These are phyloP conservation scores for Zoysia japonica DNA, from an alignment of 176 grass and related monocot species.

Conservation along the genomic window DNA sequence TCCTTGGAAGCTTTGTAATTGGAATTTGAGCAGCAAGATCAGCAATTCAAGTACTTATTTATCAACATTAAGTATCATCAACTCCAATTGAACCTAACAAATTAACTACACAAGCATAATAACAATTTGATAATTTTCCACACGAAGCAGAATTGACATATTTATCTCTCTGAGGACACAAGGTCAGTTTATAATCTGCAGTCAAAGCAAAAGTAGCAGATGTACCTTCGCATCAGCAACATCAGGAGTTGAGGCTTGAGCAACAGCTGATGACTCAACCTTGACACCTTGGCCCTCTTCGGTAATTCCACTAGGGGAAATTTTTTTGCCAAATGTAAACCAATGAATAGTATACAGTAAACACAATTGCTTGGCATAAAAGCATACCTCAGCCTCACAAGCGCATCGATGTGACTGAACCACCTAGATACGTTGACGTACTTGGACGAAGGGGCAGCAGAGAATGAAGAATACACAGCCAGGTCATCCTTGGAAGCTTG, in stretches of 20 bases:
- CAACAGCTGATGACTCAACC: conserved; percentile 66
- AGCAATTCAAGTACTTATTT: neutral
- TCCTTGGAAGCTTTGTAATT: neutral
- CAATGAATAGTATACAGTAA: neutral
- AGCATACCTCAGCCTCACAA: conserved; percentile 75
- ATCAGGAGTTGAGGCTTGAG: conserved; percentile 53
- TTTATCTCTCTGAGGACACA: neutral
- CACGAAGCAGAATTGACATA: neutral
- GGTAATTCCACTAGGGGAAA: conserved; percentile 54
- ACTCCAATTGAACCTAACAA: neutral
- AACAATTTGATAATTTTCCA: neutral
- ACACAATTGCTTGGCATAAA: neutral
- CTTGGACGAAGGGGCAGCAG: conserved; percentile 51
- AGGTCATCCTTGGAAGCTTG: conserved; percentile 99
- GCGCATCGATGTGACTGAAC: conserved; percentile 87
- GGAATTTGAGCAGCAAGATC: neutral
- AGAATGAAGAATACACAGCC: conserved; percentile 63
- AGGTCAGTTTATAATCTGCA: neutral
- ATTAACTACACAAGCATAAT: too few species aligned
- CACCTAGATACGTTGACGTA: conserved; percentile 80
- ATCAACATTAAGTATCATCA: neutral
- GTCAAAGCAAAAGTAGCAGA: neutral
- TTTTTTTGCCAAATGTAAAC: neutral
- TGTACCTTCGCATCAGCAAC: conserved; percentile 57
- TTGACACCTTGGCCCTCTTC: conserved; percentile 71